Conservation (phyloP, 2,329 filamentous ascomycete species). For the Intubia oerlemansii region DNA sequence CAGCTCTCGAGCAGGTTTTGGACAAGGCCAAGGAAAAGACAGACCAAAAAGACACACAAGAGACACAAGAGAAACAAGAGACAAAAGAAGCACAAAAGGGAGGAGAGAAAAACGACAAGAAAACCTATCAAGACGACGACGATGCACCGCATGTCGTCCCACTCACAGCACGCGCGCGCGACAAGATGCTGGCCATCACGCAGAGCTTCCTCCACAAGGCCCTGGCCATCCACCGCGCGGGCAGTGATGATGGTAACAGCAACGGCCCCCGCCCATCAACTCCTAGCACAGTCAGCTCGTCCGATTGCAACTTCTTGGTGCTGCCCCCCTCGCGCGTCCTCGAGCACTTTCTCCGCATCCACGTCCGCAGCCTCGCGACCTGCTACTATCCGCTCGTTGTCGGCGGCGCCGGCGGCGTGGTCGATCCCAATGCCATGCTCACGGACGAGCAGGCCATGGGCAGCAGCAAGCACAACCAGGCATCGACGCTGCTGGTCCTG, state of each 20-base stretch:
- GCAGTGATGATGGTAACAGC: constrained; percentile 19
- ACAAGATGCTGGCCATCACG: constrained; percentile 50
- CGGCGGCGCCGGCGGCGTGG: constrained; percentile 29
- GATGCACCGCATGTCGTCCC: constrained; percentile 22
- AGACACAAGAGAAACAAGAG: neutral
- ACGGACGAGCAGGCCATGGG: constrained; percentile 42
- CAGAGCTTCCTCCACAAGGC: constrained; percentile 51
- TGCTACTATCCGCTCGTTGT: constrained; percentile 45
- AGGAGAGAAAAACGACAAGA: too few species aligned
- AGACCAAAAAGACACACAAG: neutral
- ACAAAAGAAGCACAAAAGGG: neutral
- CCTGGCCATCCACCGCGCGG: constrained; percentile 41
- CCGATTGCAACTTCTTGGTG: constrained; percentile 41
- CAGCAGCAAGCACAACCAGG: too few species aligned
- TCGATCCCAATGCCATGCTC: constrained; percentile 48
- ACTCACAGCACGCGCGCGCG: constrained; percentile 29
- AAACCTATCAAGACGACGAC: constrained; percentile 10
- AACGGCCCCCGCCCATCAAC: constrained; percentile 10
- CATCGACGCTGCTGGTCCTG: constrained; percentile 42
- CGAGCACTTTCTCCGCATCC: constrained; percentile 44
- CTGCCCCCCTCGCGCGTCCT: constrained; percentile 44
- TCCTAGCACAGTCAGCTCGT: too few species aligned
- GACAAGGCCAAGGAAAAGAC: constrained; percentile 9
- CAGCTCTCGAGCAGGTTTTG: constrained; percentile 20
- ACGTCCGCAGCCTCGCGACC: constrained; percentile 41